Evolutionary conservation across 495 filamentous ascomycete genomes (phyloP).

Genomic region (Alectoria sarmentosa): DNA sequence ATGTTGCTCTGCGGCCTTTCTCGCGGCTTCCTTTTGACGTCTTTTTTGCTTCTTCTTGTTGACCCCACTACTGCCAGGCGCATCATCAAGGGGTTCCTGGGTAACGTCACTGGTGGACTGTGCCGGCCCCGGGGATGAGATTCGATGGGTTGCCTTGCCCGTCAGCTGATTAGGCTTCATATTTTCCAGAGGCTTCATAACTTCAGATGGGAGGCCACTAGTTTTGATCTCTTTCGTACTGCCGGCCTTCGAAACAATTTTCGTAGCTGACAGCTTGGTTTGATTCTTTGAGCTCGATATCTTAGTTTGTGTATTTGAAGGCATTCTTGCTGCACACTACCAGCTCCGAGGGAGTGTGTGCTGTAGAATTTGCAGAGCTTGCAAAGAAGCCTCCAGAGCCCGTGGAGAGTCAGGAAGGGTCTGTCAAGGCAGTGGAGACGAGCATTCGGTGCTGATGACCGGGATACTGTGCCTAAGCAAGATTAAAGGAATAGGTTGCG

Average conservation of each 20-base stretch:
- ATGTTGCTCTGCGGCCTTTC: constrained; percentile 52
- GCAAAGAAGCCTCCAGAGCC: neutral
- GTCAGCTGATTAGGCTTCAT: constrained; percentile 1
- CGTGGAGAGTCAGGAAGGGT: neutral
- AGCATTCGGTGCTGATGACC: neutral
- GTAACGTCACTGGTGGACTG: constrained; percentile 1
- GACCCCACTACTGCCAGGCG: constrained; percentile 38
- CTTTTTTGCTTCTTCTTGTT: constrained; percentile 94
- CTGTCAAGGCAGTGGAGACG: neutral
- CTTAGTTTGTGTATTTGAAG: constrained; percentile 24
- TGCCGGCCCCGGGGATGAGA: constrained; percentile 6
- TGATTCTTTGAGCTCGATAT: constrained; percentile 20
- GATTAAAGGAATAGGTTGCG: neutral
- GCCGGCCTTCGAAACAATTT: constrained; percentile 6
- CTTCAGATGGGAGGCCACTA: neutral
- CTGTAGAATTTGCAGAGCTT: neutral
- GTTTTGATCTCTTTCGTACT: neutral
- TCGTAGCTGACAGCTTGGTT: constrained; percentile 11
- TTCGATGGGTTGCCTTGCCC: neutral
- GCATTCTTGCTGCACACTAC: constrained; percentile 20
- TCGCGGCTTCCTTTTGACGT: constrained; percentile 66
- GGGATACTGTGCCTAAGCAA: neutral
- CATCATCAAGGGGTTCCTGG: constrained; percentile 15
- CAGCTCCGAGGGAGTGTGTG: neutral
- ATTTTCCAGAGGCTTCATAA: constrained; percentile 4